Evolutionary conservation across 352 stramenopile species (phyloP), one percentile per base, ranked within the genome.

Genomic region (Globisporangium perplexum): DNA sequence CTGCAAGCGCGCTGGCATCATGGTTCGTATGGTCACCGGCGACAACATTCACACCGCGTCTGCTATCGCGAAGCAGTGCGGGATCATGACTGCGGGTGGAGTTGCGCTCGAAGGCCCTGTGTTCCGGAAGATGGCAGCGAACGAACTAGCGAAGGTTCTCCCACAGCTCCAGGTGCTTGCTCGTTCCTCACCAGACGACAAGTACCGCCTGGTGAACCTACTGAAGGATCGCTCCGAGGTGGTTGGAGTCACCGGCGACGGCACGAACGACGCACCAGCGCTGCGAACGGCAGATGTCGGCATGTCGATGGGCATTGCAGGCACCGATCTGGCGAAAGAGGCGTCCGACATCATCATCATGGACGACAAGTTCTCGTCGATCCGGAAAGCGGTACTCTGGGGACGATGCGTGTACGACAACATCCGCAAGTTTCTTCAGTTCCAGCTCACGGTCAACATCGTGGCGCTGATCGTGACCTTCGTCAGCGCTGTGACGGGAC

Each of bases 11-110:
- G 96, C 96, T 7, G 97, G 97, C 26, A 99, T 99, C 63, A 97
- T 97, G 69, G 97, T 99, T 41, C 92, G 96, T 35, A 99, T 99
- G 96, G 95, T 99, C 57, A 99, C 97, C 7, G 97, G 97, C 50
- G 97, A 99, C 73, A 98, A 99, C 60, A 95, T 99, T 52, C 84
- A 98, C 55, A 99, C 97, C 22, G 97, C 97, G 18, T 88, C 88
- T 33, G 95, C 96, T 0, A 99, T 99, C 72, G 96, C 96, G 2
- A 78, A 72, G 36, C 83, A 99, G 62, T 98, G 96, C 63, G 96
- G 96, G 23, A 99, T 99, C 72, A 88, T 98, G 65, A 93, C 86
- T 53, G 61, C 64, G 48, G 84, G 89, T 39, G 95, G 95, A 3
- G 50, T 97, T 20, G 88, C 90, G 0, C 83, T 98, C 47, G 89